Evolutionary conservation across 164 flowering plant species (phyloP).

Genomic region (Umbilicus rupestris): DNA sequence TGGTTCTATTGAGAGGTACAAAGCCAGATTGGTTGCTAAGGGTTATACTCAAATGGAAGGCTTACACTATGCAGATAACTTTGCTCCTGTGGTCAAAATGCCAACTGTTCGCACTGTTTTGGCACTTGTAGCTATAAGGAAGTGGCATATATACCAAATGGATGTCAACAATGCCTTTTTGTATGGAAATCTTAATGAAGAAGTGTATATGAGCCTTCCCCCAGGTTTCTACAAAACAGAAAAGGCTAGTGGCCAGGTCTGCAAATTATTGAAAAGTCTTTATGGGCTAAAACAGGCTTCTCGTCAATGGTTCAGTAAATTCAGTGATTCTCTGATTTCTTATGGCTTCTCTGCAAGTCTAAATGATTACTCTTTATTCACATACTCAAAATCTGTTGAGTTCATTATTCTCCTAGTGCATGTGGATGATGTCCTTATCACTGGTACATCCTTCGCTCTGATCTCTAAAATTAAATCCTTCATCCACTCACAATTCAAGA

Average conservation of each 20-base stretch:
- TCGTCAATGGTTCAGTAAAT: background rate
- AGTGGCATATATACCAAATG: background rate
- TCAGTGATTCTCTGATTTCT: background rate
- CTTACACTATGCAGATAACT: background rate
- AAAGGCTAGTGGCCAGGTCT: background rate
- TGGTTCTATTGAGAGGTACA: slow-evolving; percentile 9
- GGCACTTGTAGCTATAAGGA: background rate
- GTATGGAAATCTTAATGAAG: background rate
- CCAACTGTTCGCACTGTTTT: background rate
- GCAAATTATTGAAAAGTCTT: background rate
- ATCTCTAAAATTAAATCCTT: background rate
- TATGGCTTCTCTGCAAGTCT: background rate
- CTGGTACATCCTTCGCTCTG: background rate
- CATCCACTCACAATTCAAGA: background rate
- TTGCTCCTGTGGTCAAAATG: background rate
- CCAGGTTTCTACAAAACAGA: background rate
- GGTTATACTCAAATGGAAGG: slow-evolving; percentile 6
- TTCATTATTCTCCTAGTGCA: background rate
- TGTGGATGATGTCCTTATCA: background rate
- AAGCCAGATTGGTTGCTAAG: slow-evolving; percentile 2
- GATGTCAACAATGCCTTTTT: too few species aligned
- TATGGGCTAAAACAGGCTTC: background rate
- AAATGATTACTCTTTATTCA: background rate
- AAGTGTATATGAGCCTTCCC: background rate
- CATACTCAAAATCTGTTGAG: background rate